These are phyloP conservation scores for Podila verticillata DNA, from an alignment of 192 early-diverging fungal species.

Conservation along the genomic window DNA sequence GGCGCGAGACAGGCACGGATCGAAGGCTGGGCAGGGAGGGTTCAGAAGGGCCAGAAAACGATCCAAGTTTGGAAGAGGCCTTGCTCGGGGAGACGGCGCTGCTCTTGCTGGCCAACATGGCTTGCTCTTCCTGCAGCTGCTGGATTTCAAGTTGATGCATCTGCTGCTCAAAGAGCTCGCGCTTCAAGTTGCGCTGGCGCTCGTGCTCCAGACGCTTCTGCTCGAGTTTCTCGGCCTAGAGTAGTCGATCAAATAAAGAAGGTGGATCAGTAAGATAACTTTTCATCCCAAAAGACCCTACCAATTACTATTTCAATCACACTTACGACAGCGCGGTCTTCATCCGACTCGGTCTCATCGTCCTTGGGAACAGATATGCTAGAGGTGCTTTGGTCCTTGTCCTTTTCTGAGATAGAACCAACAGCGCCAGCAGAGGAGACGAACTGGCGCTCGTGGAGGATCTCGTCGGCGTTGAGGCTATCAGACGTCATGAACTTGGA, in stretches of 20 bases:
- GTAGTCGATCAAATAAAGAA: neutral
- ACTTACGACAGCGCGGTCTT: slow-evolving; percentile 46
- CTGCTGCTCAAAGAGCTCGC: slow-evolving; percentile 56
- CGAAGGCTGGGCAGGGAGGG: slow-evolving; percentile 36
- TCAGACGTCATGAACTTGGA: slow-evolving; percentile 8
- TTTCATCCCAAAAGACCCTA: no score
- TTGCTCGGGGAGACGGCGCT: slow-evolving; percentile 41
- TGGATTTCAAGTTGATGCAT: slow-evolving; percentile 61
- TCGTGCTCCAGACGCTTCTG: slow-evolving; percentile 58
- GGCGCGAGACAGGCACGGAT: slow-evolving; percentile 75
- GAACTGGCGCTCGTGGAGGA: slow-evolving; percentile 28
- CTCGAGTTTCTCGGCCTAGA: slow-evolving; percentile 52
- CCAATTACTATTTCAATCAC: no score
- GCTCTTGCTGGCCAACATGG: slow-evolving; percentile 44
- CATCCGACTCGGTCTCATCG: slow-evolving; percentile 19
- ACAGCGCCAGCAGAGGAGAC: neutral
- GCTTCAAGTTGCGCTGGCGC: slow-evolving; percentile 52
- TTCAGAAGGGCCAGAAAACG: slow-evolving; percentile 27
- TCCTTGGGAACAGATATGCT: slow-evolving; percentile 1
- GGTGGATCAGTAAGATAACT: neutral
- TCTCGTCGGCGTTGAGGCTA: slow-evolving; percentile 20
- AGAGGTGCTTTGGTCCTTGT: neutral
- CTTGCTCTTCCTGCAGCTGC: slow-evolving; percentile 58
- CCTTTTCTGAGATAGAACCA: slow-evolving; percentile 4
- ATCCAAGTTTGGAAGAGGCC: slow-evolving; percentile 31